Evolutionary conservation across 2,329 filamentous ascomycete genomes (phyloP), one percentile per base, ranked within the genome.

Genomic region (Onygenales sp.): DNA sequence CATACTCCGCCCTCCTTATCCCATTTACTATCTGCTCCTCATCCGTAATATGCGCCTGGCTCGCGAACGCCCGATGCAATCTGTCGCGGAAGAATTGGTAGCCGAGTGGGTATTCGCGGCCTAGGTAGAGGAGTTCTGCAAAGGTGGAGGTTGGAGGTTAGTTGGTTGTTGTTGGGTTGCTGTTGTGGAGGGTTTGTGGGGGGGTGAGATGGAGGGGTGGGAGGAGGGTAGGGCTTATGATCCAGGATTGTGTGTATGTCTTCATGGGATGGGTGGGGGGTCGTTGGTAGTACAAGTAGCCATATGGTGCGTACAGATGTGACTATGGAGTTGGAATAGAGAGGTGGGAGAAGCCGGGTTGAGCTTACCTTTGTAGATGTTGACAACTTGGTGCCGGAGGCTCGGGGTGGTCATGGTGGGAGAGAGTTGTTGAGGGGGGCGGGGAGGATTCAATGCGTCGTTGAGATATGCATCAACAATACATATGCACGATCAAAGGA

Each of bases 31-130:
- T 96, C 63, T 88, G 78, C 7, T 79, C 81, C 57, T 92, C 85
- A 60, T 93, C 83, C 2, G 75, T 78, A 54, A 95, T 66, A 42
- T 78, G 70, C 2, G 84, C 81, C 61, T 94, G 89, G 46, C 83
- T 82, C 60, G 84, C 81, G 72, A 97, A 98, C 0, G 92, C 92
- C 56, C 83, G 83, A 72, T 96, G 90, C 8, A 96, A 75, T 2
- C 90, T 82, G 7, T 83, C 80, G 9, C 86, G 82, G 67, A 94
- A 96, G 72, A 91, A 96, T 33, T 77, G 72, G 72, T 83, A 94
- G 46, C 93, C 93, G 13, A 87, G 77, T 1, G 93, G 92, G 64
- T 97, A 97, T 55, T 92, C 86, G 53, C 85, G 82, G 36, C 92
- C 90, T 11, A 97, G 77, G 63, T 86, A 84, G 43, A 98, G 79